Percentiles rank a stretch among this genome's conserved stretches.
These are phyloP conservation scores for Fusarium nurragi DNA, from an alignment of 2,329 filamentous ascomycete species.

Conservation along the genomic window DNA sequence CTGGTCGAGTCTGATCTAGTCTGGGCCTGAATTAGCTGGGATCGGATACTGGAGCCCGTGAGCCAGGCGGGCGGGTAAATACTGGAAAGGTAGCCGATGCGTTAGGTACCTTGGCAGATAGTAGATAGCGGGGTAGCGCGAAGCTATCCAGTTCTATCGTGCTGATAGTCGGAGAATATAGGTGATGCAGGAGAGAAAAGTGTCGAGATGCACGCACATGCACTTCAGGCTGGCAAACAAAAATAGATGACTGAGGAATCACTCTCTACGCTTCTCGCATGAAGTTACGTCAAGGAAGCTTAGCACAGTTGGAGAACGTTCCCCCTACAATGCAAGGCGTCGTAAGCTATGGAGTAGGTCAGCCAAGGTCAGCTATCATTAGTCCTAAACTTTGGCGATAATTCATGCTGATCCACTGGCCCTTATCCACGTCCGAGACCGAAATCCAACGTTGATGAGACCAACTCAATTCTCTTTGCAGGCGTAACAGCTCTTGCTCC, in stretches of 20 bases:
- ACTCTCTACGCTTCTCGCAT: background rate
- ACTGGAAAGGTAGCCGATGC: background rate
- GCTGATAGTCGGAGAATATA: background rate
- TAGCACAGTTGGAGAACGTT: background rate
- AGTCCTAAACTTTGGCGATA: background rate
- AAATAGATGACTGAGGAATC: constrained; percentile 22
- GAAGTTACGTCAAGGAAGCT: background rate
- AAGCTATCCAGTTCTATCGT: constrained; percentile 3
- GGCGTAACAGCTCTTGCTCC: background rate
- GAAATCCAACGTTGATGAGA: background rate
- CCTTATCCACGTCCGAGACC: background rate
- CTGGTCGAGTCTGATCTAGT: background rate
- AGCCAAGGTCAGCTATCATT: background rate
- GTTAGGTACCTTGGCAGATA: background rate
- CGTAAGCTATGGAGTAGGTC: constrained; percentile 10
- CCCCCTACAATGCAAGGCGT: background rate
- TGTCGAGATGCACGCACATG: background rate
- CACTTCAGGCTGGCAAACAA: background rate
- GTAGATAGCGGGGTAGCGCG: constrained; percentile 28
- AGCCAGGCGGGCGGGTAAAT: constrained; percentile 39
- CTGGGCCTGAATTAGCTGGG: constrained; percentile 17
- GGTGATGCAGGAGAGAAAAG: background rate
- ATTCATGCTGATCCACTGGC: background rate
- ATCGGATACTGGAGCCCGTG: constrained; percentile 26
- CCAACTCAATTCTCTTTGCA: background rate